Base-by-base conservation (phyloP, 352 stramenopile genomes). In the Phytophthora niederhauseri region DNA sequence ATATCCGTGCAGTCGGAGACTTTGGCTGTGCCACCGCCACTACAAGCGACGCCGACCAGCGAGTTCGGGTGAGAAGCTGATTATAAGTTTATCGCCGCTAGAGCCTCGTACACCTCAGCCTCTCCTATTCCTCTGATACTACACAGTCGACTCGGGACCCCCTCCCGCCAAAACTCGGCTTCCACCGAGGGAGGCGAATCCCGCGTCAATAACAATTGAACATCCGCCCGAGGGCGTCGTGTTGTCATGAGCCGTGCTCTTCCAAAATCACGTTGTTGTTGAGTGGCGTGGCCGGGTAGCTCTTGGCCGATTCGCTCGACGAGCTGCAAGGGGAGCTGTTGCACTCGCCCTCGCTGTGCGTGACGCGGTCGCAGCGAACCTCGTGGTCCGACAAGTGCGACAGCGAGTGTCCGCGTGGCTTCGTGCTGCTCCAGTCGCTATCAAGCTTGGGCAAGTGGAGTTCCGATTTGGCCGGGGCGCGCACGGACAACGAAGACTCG, bases 321-420 rank as follows among this genome's bases (percentile, higher is more conserved):
- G 71, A 75, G 49, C 68, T 75, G 57, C 68, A 85, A 6, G 68
- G 66, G 2, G 80, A 84, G 59, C 80, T 81, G 22, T 76, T 79
- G 36, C 82, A 54, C 26, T 84, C 79, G 30, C 75, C 76, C 30
- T 89, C 81, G 38, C 75, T 85, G 46, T 81, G 77, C 26, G 75
- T 51, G 22, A 76, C 63, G 28, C 61, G 61, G 3, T 76, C 54
- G 36, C 68, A 65, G 28, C 69, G 55, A 58, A 75, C 31, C 46
- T 77, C 71, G 53, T 78, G 65, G 19, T 80, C 68, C 4, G 57
- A 69, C 17, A 81, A 11, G 38, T 83, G 71, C 22, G 78, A 87
- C 68, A 87, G 74, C 24, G 81, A 89, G 49, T 82, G 73, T 12
- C 77, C 72, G 59, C 81, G 76, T 19, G 76, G 73, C 61, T 77